Evolutionary conservation across 371 early-diverging fungal genomes (phyloP).

Genomic region (Mortierella sp.): DNA sequence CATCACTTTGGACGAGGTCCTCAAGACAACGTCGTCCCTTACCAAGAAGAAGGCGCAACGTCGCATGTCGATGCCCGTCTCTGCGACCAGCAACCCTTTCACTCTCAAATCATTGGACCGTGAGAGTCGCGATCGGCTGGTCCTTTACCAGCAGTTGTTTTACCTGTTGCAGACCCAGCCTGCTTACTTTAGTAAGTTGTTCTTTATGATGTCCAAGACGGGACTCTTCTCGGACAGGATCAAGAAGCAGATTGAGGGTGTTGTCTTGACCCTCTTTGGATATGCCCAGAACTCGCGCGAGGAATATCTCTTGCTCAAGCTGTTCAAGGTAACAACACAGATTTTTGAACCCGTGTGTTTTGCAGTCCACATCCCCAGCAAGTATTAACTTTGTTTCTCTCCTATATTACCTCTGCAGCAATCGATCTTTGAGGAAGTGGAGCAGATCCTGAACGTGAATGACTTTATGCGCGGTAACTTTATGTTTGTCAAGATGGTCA

Average conservation of each 20-base stretch:
- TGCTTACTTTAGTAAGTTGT: slow-evolving; percentile 85
- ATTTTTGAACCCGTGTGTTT: background rate
- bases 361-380: background rate
- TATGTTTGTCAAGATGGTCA: slow-evolving; percentile 93
- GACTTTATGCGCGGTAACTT: slow-evolving; percentile 97
- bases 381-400: background rate
- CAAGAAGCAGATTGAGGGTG: slow-evolving; percentile 89
- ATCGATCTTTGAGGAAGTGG: slow-evolving; percentile 91
- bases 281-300: slow-evolving; percentile 97
- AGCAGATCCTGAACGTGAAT: slow-evolving; percentile 82
- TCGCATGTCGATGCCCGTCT: slow-evolving; percentile 62
- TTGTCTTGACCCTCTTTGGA: slow-evolving; percentile 95
- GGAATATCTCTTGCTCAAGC: slow-evolving; percentile 95
- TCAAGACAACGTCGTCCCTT: slow-evolving; percentile 71
- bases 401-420: slow-evolving; percentile 58
- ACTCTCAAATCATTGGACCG: slow-evolving; percentile 85
- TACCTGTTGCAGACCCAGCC: slow-evolving; percentile 98
- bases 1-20: slow-evolving; percentile 93
- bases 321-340: slow-evolving; percentile 81
- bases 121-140: slow-evolving; percentile 80
- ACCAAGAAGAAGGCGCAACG: slow-evolving; percentile 68
- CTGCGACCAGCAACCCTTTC: slow-evolving; percentile 55
- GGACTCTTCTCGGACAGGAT: slow-evolving; percentile 67
- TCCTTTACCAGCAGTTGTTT: slow-evolving; percentile 92
- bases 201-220: slow-evolving; percentile 84